Conservation (phyloP, 208 protist genomes). For the Crithidia expoeki region DNA sequence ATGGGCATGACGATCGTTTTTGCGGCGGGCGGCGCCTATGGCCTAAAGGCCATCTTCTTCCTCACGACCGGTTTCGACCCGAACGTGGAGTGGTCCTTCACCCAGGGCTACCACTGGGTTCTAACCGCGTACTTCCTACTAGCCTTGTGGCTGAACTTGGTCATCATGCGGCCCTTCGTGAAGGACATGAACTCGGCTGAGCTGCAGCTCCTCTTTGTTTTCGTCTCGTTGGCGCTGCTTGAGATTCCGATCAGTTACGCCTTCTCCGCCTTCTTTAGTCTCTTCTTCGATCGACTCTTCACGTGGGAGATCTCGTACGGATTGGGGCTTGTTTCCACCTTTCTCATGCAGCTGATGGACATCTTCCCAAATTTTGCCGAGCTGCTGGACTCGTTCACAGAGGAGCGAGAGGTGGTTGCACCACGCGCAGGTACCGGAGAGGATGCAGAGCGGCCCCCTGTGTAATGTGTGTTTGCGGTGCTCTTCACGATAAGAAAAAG, state of each 20-base stretch:
- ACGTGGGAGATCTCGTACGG: slow-evolving; percentile 38
- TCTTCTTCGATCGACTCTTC: slow-evolving; percentile 30
- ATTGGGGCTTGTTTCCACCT: slow-evolving; percentile 11
- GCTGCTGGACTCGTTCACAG: slow-evolving; percentile 32
- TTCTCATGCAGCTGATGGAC: slow-evolving; percentile 23
- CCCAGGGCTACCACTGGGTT: slow-evolving; percentile 29
- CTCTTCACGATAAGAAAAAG: no score
- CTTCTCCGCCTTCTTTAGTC: slow-evolving; percentile 19
- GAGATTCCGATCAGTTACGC: slow-evolving; percentile 32
- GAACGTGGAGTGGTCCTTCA: slow-evolving; percentile 27
- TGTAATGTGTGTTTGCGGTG: background rate
- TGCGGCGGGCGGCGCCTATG: slow-evolving; percentile 20
- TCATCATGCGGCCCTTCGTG: slow-evolving; percentile 29
- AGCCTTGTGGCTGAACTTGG: slow-evolving; percentile 24
- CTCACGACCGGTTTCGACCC: slow-evolving; percentile 11
- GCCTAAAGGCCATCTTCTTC: slow-evolving; percentile 21
- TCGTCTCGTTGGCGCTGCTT: slow-evolving; percentile 29
- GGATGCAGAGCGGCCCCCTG: background rate
- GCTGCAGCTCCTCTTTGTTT: slow-evolving; percentile 28
- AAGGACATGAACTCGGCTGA: slow-evolving; percentile 18
- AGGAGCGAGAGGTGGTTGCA: slow-evolving; percentile 29
- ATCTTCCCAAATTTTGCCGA: slow-evolving; percentile 18
- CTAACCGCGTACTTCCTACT: slow-evolving; percentile 27
- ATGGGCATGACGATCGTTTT: slow-evolving; percentile 13
- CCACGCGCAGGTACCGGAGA: slow-evolving; percentile 9